A percentile compares a stretch with the other conserved stretches of the same genome.
Evolutionary conservation across 1,284 basidiomycete species (phyloP).

Genomic region (Tausonia pullulans): DNA sequence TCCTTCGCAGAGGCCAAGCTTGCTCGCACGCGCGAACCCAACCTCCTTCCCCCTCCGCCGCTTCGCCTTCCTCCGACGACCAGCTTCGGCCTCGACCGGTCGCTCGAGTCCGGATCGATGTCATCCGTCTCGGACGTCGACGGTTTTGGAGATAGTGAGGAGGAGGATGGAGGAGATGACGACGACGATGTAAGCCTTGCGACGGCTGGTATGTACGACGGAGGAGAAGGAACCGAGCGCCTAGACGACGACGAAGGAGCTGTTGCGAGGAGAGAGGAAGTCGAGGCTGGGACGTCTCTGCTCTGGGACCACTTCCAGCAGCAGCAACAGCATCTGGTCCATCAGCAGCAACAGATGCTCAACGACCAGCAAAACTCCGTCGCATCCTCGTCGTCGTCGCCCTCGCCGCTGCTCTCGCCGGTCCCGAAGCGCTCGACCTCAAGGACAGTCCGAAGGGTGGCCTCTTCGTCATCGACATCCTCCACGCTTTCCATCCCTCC

Average conservation of each 20-base stretch:
- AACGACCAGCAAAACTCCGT: too few relatives aligned
- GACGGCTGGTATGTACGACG: not conserved
- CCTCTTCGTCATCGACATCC: too few relatives aligned
- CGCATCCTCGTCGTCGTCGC: too few relatives aligned
- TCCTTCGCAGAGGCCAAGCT: not conserved
- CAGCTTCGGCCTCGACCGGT: not conserved
- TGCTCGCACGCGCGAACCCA: not conserved
- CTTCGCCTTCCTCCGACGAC: not conserved
- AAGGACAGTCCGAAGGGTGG: too few relatives aligned
- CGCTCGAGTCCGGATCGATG: not conserved
- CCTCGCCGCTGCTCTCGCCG: too few relatives aligned
- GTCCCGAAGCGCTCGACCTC: too few relatives aligned
- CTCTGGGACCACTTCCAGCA: not conserved
- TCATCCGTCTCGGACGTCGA: not conserved
- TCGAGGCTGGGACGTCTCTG: not conserved
- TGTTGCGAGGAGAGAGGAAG: not conserved
- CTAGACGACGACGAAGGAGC: constrained; percentile 2
- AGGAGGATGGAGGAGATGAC: too few relatives aligned
- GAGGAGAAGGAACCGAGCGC: not conserved
- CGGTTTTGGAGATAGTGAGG: not conserved
- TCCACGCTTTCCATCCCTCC: too few relatives aligned
- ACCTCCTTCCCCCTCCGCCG: not conserved
- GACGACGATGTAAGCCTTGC: not conserved
- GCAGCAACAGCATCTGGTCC: too few relatives aligned
- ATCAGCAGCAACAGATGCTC: too few relatives aligned